Percentiles rank a stretch among this genome's conserved stretches.
Conservation (phyloP, 768 basidiomycete genomes). For the Brasilioporus rufonigricans region DNA sequence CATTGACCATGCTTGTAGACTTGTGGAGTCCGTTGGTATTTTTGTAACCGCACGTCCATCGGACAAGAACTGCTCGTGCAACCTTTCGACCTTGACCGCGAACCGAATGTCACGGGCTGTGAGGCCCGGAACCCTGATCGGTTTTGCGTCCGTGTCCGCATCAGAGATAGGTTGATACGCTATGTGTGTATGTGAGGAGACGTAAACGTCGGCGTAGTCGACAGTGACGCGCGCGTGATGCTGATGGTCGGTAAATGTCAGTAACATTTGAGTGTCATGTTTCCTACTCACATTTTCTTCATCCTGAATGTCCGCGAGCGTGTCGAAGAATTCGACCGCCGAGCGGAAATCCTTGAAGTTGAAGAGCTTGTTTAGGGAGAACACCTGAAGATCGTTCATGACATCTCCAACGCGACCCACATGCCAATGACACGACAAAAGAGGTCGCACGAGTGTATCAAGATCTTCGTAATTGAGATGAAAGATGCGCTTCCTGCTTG, state of each 20-base stretch:
- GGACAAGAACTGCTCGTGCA: slow-evolving; percentile 26
- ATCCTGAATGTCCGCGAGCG: slow-evolving; percentile 25
- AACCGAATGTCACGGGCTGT: slow-evolving; percentile 52
- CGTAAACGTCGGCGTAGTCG: slow-evolving; percentile 21
- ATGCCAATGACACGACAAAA: slow-evolving; percentile 34
- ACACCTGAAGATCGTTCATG: slow-evolving; percentile 11
- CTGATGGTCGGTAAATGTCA: slow-evolving; percentile 12
- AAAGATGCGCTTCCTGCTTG: slow-evolving; percentile 33
- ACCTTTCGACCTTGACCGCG: slow-evolving; percentile 41
- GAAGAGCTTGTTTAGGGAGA: slow-evolving; percentile 29
- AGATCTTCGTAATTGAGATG: slow-evolving; percentile 35
- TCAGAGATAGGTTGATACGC: slow-evolving; percentile 16
- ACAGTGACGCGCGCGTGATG: slow-evolving; percentile 33
- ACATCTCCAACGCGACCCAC: slow-evolving; percentile 13
- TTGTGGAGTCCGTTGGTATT: slow-evolving; percentile 10
- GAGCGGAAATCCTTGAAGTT: slow-evolving; percentile 24
- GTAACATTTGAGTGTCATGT: background rate
- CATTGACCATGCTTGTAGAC: slow-evolving; percentile 24
- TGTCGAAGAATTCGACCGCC: slow-evolving; percentile 29
- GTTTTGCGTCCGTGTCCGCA: slow-evolving; percentile 7
- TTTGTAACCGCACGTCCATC: slow-evolving; percentile 23
- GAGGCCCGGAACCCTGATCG: slow-evolving; percentile 37
- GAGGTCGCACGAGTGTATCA: slow-evolving; percentile 34
- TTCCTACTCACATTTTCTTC: slow-evolving; percentile 31
- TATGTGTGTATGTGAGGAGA: slow-evolving; percentile 28